A percentile compares a stretch with the other conserved stretches of the same genome.
phyloP scores from a whole-genome alignment of 176 grass and related monocot genomes.

The Rhipidocladum racemiflorum region DNA sequence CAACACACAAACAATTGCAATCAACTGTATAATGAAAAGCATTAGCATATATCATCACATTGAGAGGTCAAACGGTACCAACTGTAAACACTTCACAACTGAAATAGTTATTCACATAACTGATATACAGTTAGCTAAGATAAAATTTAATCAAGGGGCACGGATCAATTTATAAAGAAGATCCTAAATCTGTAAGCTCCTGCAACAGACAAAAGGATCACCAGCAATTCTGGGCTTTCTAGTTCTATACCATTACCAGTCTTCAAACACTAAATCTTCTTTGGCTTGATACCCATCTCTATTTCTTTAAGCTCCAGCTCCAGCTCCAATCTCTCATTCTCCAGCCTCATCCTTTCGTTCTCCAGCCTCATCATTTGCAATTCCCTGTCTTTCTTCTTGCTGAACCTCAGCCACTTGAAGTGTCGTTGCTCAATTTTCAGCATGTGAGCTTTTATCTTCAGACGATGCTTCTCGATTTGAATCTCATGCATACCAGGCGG shows the following conservation, averaged over 20 bases:
- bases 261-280: slow-evolving; percentile 30
- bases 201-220: slow-evolving; percentile 39
- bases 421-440: slow-evolving; percentile 59
- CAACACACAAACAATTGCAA: slow-evolving; percentile 8
- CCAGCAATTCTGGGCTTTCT: slow-evolving; percentile 20
- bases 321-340: slow-evolving; percentile 73
- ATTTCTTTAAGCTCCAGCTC: slow-evolving; percentile 70
- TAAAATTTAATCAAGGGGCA: slow-evolving; percentile 15
- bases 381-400: slow-evolving; percentile 72
- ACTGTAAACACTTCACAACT: slow-evolving; percentile 2
- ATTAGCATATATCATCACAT: neutral
- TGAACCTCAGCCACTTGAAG: slow-evolving; percentile 64
- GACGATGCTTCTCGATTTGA: slow-evolving; percentile 43
- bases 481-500: neutral
- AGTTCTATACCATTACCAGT: slow-evolving; percentile 35
- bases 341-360: slow-evolving; percentile 74
- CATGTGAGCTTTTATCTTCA: slow-evolving; percentile 62
- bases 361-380: slow-evolving; percentile 64
- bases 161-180: slow-evolving; percentile 22
- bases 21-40: neutral
- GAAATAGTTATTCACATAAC: slow-evolving; percentile 28
- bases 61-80: slow-evolving; percentile 25
- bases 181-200: slow-evolving; percentile 39
- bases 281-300: slow-evolving; percentile 50
- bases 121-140: slow-evolving; percentile 21